Percentiles rank a stretch among this genome's conserved stretches.
phyloP scores from a whole-genome alignment of 805 yeast genomes.

The Dipodascopsis uninucleata region DNA sequence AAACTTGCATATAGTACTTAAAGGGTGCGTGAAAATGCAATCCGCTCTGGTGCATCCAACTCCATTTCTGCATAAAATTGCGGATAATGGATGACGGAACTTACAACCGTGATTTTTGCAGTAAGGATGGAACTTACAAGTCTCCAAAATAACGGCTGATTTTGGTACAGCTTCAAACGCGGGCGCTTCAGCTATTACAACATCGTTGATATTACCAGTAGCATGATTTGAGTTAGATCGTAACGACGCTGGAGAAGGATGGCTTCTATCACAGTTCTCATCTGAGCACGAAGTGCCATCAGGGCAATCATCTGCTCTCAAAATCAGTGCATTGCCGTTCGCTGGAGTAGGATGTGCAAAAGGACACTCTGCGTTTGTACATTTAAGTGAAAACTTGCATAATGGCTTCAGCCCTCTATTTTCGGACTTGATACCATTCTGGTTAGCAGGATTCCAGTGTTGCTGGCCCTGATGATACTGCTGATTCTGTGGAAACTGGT shows the following conservation, averaged over 20 bases:
- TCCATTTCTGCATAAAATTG: slow-evolving; percentile 78
- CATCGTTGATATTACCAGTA: not conserved
- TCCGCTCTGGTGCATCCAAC: slow-evolving; percentile 71
- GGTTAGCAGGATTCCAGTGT: too few species aligned
- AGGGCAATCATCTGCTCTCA: slow-evolving; percentile 70
- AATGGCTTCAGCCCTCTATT: slow-evolving; percentile 46
- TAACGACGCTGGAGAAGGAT: slow-evolving; percentile 62
- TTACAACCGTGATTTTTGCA: slow-evolving; percentile 79
- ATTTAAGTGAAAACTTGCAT: slow-evolving; percentile 73
- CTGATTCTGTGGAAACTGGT: not conserved
- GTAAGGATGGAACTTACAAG: slow-evolving; percentile 72
- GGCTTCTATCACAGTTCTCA: slow-evolving; percentile 63
- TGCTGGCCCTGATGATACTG: not conserved
- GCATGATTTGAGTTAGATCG: not conserved
- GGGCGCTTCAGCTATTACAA: not conserved
- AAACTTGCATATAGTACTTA: slow-evolving; percentile 74
- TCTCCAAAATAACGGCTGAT: slow-evolving; percentile 54
- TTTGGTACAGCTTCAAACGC: slow-evolving; percentile 16
- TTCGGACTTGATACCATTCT: slow-evolving; percentile 36
- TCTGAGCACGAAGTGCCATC: slow-evolving; percentile 63
- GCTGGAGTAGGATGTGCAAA: slow-evolving; percentile 92
- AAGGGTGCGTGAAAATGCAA: slow-evolving; percentile 80
- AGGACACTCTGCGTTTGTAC: slow-evolving; percentile 76
- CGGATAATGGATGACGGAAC: slow-evolving; percentile 76
- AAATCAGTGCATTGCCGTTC: slow-evolving; percentile 66